These are phyloP conservation scores for Dentipellis sp. DNA, from an alignment of 768 basidiomycete genomes.

Conservation along the genomic window DNA sequence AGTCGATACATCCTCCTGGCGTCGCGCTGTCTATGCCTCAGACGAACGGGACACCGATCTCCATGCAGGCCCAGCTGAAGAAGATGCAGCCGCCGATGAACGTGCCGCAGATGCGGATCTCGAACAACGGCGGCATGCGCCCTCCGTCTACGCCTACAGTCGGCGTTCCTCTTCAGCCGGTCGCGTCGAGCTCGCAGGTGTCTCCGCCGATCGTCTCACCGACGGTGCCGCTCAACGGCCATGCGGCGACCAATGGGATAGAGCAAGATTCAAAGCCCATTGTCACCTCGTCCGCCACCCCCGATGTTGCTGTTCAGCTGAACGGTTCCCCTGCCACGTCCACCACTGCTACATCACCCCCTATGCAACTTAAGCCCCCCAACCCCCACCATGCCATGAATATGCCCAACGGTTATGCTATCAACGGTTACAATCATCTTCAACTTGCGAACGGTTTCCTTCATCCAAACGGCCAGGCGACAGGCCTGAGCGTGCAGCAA, in stretches of 20 bases:
- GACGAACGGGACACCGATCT: conserved; percentile 42
- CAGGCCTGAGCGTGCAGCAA: conserved; percentile 44
- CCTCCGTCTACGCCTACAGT: conserved; percentile 33
- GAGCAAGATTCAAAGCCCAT: conserved; percentile 12
- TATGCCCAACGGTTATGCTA: conserved; percentile 33
- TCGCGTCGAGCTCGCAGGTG: conserved; percentile 16
- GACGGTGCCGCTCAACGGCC: conserved; percentile 2
- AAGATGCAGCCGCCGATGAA: conserved; percentile 44
- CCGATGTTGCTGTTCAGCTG: conserved; percentile 4
- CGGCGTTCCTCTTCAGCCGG: conserved; percentile 18
- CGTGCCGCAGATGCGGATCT: conserved; percentile 52
- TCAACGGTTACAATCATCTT: conserved; percentile 34
- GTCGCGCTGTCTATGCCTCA: conserved; percentile 1
- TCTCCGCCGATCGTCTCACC: neutral
- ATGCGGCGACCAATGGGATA: conserved; percentile 8
- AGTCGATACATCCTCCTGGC: neutral
- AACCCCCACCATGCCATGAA: conserved; percentile 28
- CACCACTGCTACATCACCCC: conserved; percentile 19
- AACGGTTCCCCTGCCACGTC: neutral
- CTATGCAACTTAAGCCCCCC: conserved; percentile 40
- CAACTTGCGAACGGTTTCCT: conserved; percentile 27
- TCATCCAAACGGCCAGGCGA: conserved; percentile 26
- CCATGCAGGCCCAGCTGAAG: conserved; percentile 52
- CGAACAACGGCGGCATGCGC: conserved; percentile 47
- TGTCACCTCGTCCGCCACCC: conserved; percentile 4